Evolutionary conservation across 2,329 filamentous ascomycete genomes (phyloP).

Genomic region (Fusarium proliferatum): DNA sequence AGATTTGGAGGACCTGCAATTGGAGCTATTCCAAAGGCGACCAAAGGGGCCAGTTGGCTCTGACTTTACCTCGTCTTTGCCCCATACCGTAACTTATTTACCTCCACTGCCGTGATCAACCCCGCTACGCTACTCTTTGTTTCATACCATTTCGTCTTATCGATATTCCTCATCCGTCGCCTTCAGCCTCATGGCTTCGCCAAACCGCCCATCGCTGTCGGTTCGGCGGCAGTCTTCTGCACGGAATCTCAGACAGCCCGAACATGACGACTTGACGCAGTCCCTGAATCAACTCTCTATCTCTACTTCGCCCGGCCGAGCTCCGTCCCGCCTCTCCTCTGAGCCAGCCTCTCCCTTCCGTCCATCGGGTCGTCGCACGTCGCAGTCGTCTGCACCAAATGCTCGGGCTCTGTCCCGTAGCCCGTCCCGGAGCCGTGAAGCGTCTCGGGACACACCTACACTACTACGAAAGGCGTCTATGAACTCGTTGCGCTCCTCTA

Average conservation of each 20-base stretch:
- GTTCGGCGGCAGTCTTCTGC: conserved; percentile 51
- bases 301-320: conserved; percentile 47
- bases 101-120: conserved; percentile 7
- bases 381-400: conserved; percentile 40
- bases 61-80: conserved; percentile 18
- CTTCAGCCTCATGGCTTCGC: conserved; percentile 45
- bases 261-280: conserved; percentile 52
- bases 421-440: conserved; percentile 56
- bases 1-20: neutral
- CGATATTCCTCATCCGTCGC: conserved; percentile 26
- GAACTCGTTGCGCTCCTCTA: conserved; percentile 65
- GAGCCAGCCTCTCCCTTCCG: conserved; percentile 53
- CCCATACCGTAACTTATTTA: conserved; percentile 6
- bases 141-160: conserved; percentile 2
- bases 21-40: conserved; percentile 33
- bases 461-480: conserved; percentile 67
- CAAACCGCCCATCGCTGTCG: conserved; percentile 45
- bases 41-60: conserved; percentile 28
- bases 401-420: conserved; percentile 53
- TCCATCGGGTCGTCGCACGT: conserved; percentile 52
- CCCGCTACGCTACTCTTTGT: conserved; percentile 19
- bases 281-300: conserved; percentile 60
- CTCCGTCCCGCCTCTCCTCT: conserved; percentile 51
- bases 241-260: conserved; percentile 41
- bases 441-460: conserved; percentile 61